phyloP scores from a whole-genome alignment of 78 protist species.

The Dictyostelium citrinum region DNA sequence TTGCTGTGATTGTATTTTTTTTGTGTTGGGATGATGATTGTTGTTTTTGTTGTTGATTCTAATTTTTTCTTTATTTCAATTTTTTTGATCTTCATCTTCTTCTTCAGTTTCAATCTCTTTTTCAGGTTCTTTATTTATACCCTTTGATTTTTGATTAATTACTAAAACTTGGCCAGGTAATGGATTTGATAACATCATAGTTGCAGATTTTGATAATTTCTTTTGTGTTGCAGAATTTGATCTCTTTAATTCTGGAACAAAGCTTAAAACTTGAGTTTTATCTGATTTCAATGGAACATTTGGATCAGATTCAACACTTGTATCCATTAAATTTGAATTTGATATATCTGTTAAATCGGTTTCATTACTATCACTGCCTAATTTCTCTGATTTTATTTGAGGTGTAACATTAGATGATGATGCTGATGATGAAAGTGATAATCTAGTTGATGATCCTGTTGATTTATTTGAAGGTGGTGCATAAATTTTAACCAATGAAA shows the following conservation, averaged over 20 bases:
- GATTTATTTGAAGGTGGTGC: neutral
- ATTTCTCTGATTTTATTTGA: neutral
- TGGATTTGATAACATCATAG: neutral
- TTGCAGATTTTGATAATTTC: neutral
- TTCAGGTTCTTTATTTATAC: neutral
- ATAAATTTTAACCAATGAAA: neutral
- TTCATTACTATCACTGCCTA: too few species aligned
- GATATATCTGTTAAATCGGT: neutral
- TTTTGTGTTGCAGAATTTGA: neutral
- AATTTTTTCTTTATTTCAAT: neutral
- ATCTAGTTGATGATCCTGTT: neutral
- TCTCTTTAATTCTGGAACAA: neutral
- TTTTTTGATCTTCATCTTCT: neutral
- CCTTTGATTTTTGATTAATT: neutral
- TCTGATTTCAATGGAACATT: neutral
- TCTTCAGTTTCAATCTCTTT: neutral
- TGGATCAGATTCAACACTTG: neutral
- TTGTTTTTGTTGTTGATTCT: neutral
- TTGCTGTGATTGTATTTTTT: neutral
- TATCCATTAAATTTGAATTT: neutral
- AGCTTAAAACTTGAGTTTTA: neutral
- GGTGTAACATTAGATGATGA: neutral
- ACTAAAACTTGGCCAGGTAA: conserved; percentile 43
- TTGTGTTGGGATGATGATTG: neutral
- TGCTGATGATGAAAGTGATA: too few species aligned